Conservation (phyloP, 2,329 filamentous ascomycete genomes). For the Fusarium secorum region DNA sequence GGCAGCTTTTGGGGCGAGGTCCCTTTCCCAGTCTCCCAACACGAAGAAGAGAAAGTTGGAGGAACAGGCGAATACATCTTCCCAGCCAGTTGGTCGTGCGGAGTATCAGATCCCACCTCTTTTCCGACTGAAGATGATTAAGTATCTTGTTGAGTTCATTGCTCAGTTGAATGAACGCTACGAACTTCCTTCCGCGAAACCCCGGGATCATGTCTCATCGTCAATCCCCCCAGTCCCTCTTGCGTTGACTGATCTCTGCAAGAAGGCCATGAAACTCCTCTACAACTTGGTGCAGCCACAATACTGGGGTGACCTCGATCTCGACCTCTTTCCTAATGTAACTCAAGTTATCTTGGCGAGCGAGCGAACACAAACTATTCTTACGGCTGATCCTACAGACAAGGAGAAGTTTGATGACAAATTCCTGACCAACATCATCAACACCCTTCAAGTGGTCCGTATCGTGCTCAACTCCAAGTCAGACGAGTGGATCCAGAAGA, state of each 20-base stretch:
- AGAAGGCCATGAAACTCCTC: constrained; percentile 82
- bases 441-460: constrained; percentile 90
- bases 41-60: constrained; percentile 81
- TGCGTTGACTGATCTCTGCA: constrained; percentile 78
- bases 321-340: constrained; percentile 90
- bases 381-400: constrained; percentile 66
- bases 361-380: constrained; percentile 73
- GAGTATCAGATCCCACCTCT: constrained; percentile 74
- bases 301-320: constrained; percentile 90
- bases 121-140: constrained; percentile 82
- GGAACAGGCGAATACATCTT: constrained; percentile 60
- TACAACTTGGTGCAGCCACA: constrained; percentile 84
- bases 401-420: constrained; percentile 83
- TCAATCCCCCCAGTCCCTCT: constrained; percentile 57
- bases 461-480: constrained; percentile 88
- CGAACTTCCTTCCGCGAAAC: constrained; percentile 74
- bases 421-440: constrained; percentile 87
- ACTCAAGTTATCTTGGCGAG: constrained; percentile 85
- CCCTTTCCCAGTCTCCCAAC: constrained; percentile 73
- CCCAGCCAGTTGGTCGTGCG: constrained; percentile 60
- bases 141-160: constrained; percentile 96
- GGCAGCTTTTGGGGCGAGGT: constrained; percentile 41
- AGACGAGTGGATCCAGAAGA: constrained; percentile 88
- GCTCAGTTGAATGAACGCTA: constrained; percentile 88
- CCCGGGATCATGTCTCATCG: constrained; percentile 60